Base-by-base conservation (phyloP, 805 yeast species). In the Soucietia sequanensis region DNA sequence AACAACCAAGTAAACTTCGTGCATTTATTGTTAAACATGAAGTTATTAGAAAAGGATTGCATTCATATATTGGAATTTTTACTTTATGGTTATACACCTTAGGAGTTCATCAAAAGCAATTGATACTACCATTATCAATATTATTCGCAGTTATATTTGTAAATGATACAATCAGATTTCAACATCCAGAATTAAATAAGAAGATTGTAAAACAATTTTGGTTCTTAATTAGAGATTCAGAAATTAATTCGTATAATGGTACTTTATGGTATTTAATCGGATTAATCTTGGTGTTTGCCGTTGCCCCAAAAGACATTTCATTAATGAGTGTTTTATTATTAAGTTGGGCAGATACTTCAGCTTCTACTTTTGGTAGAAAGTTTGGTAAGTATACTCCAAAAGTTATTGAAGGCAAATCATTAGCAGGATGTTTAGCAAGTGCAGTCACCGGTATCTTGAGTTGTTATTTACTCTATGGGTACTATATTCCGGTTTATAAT, bases 281-380 rank as follows among this genome's bases (percentile, higher is more conserved):
- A 4, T 64, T 88, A 30, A 65, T 78, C 17, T 63, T 87, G 43
- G 87, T 89, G 7, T 85, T 89, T 50, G 42, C 71, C 1, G 58
- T 79, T 15, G 82, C 79, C 49, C 80, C 91, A 10, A 87, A 88
- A 61, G 99, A 93, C 52, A 80, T 93, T 31, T 70, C 82, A 1
- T 67, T 90, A 18, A 71, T 88, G 66, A 71, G 95, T 15, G 79
- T 89, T 3, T 69, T 89, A 44, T 67, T 91, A 33, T 73, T 93
- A 43, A 85, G 96, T 53, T 93, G 98, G 98, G 89, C 95, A 4
- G 99, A 93, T 55, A 88, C 98, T 7, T 91, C 97, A 2, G 99
- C 99, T 2, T 87, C 96, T 3, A 87, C 96, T 0, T 63, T 90
- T 52, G 99, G 99, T 25, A 74, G 99, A 46, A 76, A 75, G 36